Base-by-base conservation (phyloP, 2,329 filamentous ascomycete species). In the Daldinia sp. region DNA sequence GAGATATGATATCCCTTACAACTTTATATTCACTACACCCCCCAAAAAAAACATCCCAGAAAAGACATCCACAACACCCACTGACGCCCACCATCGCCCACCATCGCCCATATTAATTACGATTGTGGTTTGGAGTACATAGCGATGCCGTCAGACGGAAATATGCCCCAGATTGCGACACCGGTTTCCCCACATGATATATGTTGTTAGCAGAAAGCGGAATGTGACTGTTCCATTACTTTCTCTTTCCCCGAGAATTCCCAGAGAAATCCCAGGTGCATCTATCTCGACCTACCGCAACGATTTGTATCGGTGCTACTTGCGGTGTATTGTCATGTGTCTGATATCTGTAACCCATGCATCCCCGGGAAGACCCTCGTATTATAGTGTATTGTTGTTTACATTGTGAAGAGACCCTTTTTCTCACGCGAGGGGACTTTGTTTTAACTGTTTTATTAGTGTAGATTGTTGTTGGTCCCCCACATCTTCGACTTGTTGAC, bases 161-260 rank as follows among this genome's bases (percentile, higher is more conserved):
- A 30, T 48, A 35, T 34, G 19, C 50, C 37, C 58, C 45, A 65
- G 54, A 45, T 49, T 59, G 50, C 63, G 21, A 56, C 39, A 56
- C 37, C 10, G 39, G 29, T 27, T 53, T 58, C 54, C 58, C 57
- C 64, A 54, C 61, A 61, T 67, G 53, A 64, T 59, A 54, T 58
- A 61, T 67, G 53, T 62, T 59, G 43, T 48, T 53, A 62, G 41
- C 34, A 59, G 51, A 64, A 56, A 27, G 34, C 54, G 47, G 61
- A 67, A 67, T 67, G 58, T 53, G 61, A 67, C 58, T 53, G 58
- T 64, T 57, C 58, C 58, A 62, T 64, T 30, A 55, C 17, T 13
- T 58, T n/a, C n/a, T n/a, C n/a, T n/a, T n/a, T n/a, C n/a, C n/a
- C n/a, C n/a, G n/a, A n/a, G n/a, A n/a, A n/a, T n/a, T n/a, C 17